Base-by-base conservation (phyloP, 1,284 basidiomycete genomes). In the Melanopsichium pennsylvanicum region DNA sequence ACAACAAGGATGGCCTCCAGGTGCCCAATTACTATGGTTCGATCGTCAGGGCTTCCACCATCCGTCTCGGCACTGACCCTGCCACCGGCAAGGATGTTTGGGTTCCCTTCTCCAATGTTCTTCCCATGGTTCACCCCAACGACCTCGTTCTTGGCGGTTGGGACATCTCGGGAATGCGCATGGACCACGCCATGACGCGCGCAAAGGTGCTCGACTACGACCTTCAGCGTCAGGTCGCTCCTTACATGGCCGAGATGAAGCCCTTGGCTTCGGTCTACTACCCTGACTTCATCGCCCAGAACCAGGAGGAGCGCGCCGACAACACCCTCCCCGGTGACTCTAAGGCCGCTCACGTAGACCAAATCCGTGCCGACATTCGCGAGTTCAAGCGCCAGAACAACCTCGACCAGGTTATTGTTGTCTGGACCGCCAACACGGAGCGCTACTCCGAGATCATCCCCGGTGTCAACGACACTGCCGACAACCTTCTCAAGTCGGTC, bases 371-470 rank as follows among this genome's bases (percentile, higher is more conserved):
- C 42, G 93, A 97, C 82, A 97, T 97, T 79, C 91, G 93, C 78
- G 86, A 88, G 56, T 98, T 98, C 87, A 97, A 97, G 86, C 80
- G 84, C 46, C 83, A 88, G 72, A 88, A 98, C 83, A 85, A 84
- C 32, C 88, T 97, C 49, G 94, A 96, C 58, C 57, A 78, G 51
- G 87, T 92, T 69, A 84, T 97, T 70, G 89, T 96, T 56, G 94
- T 96, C 85, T 97, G 93, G 93, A 96, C 93, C 26, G 95, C 95
- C 81, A 97, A 98, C 85, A 98, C 95, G 32, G 95, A 98, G 86
- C 90, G 95, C 64, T 98, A 95, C 87, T 90, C 91, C 78, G 91
- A 93, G 72, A 89, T 98, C 83, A 88, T 97, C 79, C 86, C 91
- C 13, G 94, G 95, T 44, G 88, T 97, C 74, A 97, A 98, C 83